Evolutionary conservation across 345 rosid genomes (phyloP).

Genomic region (Melaleuca quinquenervia): DNA sequence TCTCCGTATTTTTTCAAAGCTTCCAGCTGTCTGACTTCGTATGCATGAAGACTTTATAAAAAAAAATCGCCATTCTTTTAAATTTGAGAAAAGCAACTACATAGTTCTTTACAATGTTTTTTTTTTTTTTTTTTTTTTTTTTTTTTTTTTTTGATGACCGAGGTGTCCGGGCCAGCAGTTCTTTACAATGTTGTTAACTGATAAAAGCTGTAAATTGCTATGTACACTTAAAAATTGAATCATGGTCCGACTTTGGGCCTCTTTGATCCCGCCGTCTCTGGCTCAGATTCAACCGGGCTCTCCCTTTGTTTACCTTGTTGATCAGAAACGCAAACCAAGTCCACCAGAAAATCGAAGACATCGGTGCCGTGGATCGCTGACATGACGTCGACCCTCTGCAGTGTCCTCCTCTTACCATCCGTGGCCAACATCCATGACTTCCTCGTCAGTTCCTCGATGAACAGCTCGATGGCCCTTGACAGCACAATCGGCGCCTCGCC

Average conservation of each 20-base stretch:
- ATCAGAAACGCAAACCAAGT: conserved; percentile 10
- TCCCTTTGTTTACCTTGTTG: neutral
- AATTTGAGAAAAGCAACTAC: neutral
- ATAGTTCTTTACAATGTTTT: neutral
- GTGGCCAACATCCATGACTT: conserved; percentile 42
- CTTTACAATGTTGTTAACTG: neutral
- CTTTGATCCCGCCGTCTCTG: neutral
- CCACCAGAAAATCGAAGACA: conserved; percentile 40
- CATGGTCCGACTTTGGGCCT: neutral
- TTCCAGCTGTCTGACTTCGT: no score
- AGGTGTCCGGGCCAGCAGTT: no score
- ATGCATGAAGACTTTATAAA: neutral
- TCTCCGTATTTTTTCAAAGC: no score
- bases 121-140: no score
- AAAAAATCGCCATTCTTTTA: neutral
- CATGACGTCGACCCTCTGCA: conserved; percentile 45
- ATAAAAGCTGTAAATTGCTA: neutral
- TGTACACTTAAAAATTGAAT: neutral
- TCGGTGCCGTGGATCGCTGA: conserved; percentile 43
- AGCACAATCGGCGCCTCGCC: conserved; percentile 53
- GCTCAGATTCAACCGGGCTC: neutral
- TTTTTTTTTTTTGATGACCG: no score
- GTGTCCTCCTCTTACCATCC: conserved; percentile 47
- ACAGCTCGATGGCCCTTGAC: conserved; percentile 49
- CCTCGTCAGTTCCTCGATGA: conserved; percentile 41